Percentiles rank a stretch among this genome's conserved stretches.
These are phyloP conservation scores for Epichloe amarillans DNA, from an alignment of 2,329 filamentous ascomycete genomes.

Conservation along the genomic window DNA sequence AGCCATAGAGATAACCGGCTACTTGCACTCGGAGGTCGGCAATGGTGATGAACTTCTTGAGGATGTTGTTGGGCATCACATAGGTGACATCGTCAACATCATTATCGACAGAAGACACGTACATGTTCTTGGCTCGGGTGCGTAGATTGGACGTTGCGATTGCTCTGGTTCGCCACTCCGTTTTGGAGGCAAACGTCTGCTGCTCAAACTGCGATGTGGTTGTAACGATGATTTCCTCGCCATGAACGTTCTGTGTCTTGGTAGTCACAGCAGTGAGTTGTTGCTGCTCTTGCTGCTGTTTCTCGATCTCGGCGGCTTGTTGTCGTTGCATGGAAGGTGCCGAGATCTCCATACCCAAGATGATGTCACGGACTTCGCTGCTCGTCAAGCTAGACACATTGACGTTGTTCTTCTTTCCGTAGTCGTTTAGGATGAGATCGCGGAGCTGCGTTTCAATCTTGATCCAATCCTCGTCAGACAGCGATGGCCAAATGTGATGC, in stretches of 20 bases:
- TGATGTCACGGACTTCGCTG: constrained; percentile 95
- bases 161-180: constrained; percentile 92
- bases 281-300: constrained; percentile 93
- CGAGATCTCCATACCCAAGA: constrained; percentile 98
- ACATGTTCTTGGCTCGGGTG: constrained; percentile 93
- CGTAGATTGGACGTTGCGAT: constrained; percentile 94
- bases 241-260: constrained; percentile 93
- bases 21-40: constrained; percentile 94
- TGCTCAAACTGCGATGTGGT: constrained; percentile 98
- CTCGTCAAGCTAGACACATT: constrained; percentile 94
- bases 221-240: constrained; percentile 95
- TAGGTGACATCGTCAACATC: constrained; percentile 87
- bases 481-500: constrained; percentile 94
- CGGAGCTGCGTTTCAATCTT: constrained; percentile 96
- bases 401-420: constrained; percentile 99
- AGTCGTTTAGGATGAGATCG: constrained; percentile 94
- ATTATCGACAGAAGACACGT: constrained; percentile 91
- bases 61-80: constrained; percentile 97
- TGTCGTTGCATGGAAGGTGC: constrained; percentile 96
- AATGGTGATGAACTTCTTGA: constrained; percentile 97
- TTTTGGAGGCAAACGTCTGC: constrained; percentile 95
- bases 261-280: constrained; percentile 96
- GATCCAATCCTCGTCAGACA: constrained; percentile 96
- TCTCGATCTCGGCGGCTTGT: constrained; percentile 96
- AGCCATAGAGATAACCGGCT: constrained; percentile 87